Evolutionary conservation across 2,329 filamentous ascomycete genomes (phyloP).

Genomic region (Chlorencoelia australis): DNA sequence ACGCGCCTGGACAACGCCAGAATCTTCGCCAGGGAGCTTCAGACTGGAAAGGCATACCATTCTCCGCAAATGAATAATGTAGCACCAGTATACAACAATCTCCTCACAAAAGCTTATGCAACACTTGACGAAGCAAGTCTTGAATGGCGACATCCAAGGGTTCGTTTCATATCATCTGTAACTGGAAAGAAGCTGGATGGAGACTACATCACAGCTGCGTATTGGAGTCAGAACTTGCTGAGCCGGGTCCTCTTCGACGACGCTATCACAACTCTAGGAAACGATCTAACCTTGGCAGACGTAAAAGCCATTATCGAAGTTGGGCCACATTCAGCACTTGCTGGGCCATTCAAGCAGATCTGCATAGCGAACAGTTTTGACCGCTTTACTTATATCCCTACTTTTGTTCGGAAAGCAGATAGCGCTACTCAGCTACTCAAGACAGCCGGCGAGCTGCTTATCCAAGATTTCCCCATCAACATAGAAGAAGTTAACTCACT

Average conservation of each 20-base stretch:
- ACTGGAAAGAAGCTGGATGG: background rate
- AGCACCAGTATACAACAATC: constrained; percentile 3
- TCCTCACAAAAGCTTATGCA: background rate
- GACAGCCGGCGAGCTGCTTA: constrained; percentile 8
- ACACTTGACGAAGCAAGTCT: background rate
- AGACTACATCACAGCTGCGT: background rate
- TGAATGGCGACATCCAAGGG: background rate
- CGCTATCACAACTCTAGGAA: constrained; percentile 1
- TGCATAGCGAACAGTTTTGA: constrained; percentile 14
- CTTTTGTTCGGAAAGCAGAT: constrained; percentile 7
- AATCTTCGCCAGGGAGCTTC: constrained; percentile 10
- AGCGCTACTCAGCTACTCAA: constrained; percentile 2
- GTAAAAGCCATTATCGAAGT: constrained; percentile 9
- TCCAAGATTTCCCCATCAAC: constrained; percentile 5
- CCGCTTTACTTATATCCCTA: constrained; percentile 24
- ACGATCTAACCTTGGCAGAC: background rate
- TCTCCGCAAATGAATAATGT: constrained; percentile 8
- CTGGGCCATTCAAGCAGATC: constrained; percentile 9
- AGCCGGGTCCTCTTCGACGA: constrained; percentile 10
- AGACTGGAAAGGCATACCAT: constrained; percentile 10
- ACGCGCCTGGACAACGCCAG: constrained; percentile 8
- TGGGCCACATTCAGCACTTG: constrained; percentile 11
- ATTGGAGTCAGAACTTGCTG: constrained; percentile 12
- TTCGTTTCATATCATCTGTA: constrained; percentile 1
- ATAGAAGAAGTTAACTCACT: constrained; percentile 24